Evolutionary conservation across 306 rosid genomes (phyloP).

Genomic region (Acacia acuminata): DNA sequence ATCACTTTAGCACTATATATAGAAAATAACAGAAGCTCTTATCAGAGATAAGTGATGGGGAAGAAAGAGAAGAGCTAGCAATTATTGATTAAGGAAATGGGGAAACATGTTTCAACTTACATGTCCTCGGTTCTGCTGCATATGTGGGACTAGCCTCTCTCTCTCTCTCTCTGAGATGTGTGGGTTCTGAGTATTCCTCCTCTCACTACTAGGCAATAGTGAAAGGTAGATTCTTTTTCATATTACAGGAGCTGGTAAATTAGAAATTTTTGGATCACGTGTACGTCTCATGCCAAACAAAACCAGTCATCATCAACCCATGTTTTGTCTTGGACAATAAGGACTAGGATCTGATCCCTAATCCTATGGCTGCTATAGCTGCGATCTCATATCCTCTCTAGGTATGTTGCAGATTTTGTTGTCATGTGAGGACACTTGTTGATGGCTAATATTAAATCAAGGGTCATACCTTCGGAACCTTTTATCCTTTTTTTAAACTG

Average conservation of each 20-base stretch:
- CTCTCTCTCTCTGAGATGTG: not conserved
- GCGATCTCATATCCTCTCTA: conserved; percentile 42
- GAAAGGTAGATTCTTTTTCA: conserved; percentile 28
- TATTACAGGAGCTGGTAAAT: conserved; percentile 37
- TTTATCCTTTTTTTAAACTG: conserved; percentile 27
- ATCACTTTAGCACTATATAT: conserved; percentile 47
- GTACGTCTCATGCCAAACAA: conserved; percentile 60
- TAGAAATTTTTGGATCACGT: conserved; percentile 43
- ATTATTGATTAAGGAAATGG: conserved; percentile 66
- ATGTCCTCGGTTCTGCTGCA: conserved; percentile 64
- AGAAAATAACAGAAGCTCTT: conserved; percentile 43
- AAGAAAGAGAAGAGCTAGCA: conserved; percentile 32
- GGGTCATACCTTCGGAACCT: conserved; percentile 27
- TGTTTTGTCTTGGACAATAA: conserved; percentile 68
- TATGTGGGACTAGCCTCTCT: conserved; percentile 35
- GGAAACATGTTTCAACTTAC: conserved; percentile 61
- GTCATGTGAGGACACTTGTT: conserved; percentile 33
- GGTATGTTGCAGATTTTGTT: conserved; percentile 35
- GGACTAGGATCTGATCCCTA: conserved; percentile 35
- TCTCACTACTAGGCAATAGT: conserved; percentile 4
- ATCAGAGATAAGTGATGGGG: conserved; percentile 42
- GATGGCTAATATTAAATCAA: conserved; percentile 33
- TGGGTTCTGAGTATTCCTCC: conserved; percentile 2
- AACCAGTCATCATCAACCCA: conserved; percentile 53
- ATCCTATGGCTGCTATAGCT: conserved; percentile 37